Evolutionary conservation across 768 basidiomycete genomes (phyloP), one percentile per base, ranked within the genome.

Genomic region (Auriscalpium vulgare): DNA sequence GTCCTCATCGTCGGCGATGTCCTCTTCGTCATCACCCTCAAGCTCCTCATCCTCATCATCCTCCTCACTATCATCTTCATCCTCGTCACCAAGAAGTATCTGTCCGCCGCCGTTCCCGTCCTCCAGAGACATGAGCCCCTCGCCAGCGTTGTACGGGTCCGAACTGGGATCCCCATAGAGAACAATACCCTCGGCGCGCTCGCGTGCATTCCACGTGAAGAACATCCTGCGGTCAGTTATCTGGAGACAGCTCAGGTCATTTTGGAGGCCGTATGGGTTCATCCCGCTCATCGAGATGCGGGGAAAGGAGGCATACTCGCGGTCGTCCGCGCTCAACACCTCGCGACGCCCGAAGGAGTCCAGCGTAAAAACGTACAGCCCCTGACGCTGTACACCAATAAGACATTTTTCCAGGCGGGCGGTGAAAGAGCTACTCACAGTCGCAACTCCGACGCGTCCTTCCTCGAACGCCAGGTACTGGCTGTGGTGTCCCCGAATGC

Each of bases 151-250:
- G 29, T 29, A 29, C 14, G 14, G 37, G 21, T 50, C 35, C 50
- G 37, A 8, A 21, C 40, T 16, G 16, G 29, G 43, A 3, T 55
- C 59, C 17, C 46, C 17, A 19, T 44, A 59, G 14, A 59, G 40
- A 6, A 29, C 34, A 38, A 61, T 5, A 43, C 51, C 47, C n/a
- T 17, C 36, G 19, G 48, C 51, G 19, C 58, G 60, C 16, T 34
- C 47, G 13, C 43, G 5, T 13, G 55, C 43, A 2, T 60, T 54
- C 61, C 59, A 62, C 38, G 56, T 57, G 49, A 62, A 62, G 50
- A 61, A 57, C 7, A 62, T 10, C 19, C 56, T 59, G 21, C 61
- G 59, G 51, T 60, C 59, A 0, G 59, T 61, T 6, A 62, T 49
- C 36, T 62, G 61, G 48, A 61, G 43, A 40, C 61, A 62, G 36